A percentile compares a stretch with the other conserved stretches of the same genome.
Evolutionary conservation across 768 basidiomycete genomes (phyloP).

Genomic region (Chiua virens): DNA sequence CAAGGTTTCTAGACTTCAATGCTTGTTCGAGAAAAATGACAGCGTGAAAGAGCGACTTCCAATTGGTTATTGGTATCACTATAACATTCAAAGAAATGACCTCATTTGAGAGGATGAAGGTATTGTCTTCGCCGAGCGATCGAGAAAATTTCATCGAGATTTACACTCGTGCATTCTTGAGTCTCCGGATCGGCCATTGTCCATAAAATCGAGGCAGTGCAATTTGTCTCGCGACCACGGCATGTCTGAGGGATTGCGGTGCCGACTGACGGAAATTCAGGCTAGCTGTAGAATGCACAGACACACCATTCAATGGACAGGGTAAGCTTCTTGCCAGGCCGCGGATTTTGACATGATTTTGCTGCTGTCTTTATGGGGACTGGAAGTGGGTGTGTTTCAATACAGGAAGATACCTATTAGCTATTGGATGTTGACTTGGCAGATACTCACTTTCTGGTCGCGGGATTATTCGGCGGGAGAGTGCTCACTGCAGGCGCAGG

Average conservation of each 20-base stretch:
- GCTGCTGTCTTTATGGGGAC: neutral
- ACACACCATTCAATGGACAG: neutral
- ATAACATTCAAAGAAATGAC: constrained; percentile 2
- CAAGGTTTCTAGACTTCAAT: no score
- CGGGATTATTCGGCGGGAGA: no score
- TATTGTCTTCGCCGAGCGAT: constrained; percentile 17
- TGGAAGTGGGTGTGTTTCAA: neutral
- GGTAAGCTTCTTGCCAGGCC: constrained; percentile 11
- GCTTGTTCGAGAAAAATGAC: no score
- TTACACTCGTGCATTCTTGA: constrained; percentile 3
- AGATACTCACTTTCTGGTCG: no score
- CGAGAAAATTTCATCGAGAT: constrained; percentile 22
- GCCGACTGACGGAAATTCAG: constrained; percentile 13
- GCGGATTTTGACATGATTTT: constrained; percentile 17
- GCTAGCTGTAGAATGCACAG: neutral
- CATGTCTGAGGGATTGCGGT: constrained; percentile 14
- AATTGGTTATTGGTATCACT: constrained; percentile 5
- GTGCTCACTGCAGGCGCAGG: no score
- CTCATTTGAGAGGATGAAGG: constrained; percentile 17
- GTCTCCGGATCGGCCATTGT: constrained; percentile 12
- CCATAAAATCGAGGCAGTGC: constrained; percentile 6
- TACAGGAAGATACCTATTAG: constrained; percentile 3
- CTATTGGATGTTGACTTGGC: constrained; percentile 2
- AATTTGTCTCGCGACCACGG: constrained; percentile 8
- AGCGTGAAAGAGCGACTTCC: neutral